A percentile compares a stretch with the other conserved stretches of the same genome.
These are phyloP conservation scores for Suillus fuscotomentosus DNA, from an alignment of 768 basidiomycete genomes.

Conservation along the genomic window DNA sequence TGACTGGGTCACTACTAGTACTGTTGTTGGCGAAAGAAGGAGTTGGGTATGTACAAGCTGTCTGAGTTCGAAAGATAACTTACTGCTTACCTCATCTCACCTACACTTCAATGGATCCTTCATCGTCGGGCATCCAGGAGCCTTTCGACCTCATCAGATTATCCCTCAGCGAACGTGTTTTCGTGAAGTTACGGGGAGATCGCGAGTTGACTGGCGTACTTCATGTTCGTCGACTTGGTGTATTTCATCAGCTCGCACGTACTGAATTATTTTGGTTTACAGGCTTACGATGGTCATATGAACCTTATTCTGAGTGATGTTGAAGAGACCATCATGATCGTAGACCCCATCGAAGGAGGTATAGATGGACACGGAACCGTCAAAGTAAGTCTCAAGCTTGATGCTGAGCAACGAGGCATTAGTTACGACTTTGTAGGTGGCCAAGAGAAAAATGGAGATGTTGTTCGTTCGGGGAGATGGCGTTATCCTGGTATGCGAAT, in stretches of 20 bases:
- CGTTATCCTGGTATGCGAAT: constrained; percentile 79
- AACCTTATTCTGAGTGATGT: constrained; percentile 97
- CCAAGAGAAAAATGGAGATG: constrained; percentile 96
- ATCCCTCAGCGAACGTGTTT: constrained; percentile 95
- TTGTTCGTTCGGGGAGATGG: constrained; percentile 97
- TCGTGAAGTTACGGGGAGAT: constrained; percentile 95
- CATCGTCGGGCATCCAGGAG: constrained; percentile 81
- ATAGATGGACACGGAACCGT: constrained; percentile 58
- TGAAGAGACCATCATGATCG: constrained; percentile 95
- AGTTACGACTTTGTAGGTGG: constrained; percentile 51
- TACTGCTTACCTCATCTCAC: constrained; percentile 24
- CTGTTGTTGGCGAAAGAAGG: constrained; percentile 24
- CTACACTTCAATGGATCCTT: constrained; percentile 56
- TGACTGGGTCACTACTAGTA: constrained; percentile 24
- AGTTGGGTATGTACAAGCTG: constrained; percentile 10
- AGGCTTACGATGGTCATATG: constrained; percentile 99
- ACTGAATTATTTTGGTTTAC: constrained; percentile 15
- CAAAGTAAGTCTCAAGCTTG: constrained; percentile 43
- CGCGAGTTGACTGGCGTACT: constrained; percentile 88
- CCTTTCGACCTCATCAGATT: constrained; percentile 97
- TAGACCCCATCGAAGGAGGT: constrained; percentile 76
- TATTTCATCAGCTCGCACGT: constrained; percentile 3
- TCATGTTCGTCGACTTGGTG: constrained; percentile 63
- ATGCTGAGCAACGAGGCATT: neutral
- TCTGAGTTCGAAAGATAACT: constrained; percentile 29